Percentiles rank a stretch among this genome's conserved stretches.
phyloP scores from a whole-genome alignment of 2,329 filamentous ascomycete genomes.

The Periconia sp. region DNA sequence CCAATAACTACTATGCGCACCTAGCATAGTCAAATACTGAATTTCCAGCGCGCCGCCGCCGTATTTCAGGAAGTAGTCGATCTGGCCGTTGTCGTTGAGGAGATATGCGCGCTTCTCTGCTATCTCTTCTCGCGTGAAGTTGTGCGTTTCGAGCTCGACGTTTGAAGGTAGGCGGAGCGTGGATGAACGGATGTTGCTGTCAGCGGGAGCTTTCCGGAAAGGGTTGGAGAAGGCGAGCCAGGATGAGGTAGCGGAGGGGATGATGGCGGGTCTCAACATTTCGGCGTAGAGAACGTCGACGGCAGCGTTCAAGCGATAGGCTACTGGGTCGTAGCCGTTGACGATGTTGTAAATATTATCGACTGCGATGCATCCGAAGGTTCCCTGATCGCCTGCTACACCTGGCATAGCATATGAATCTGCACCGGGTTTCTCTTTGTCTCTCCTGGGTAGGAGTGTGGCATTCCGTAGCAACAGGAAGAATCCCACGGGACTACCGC shows the following conservation, averaged over 20 bases:
- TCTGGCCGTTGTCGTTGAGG: constrained; percentile 94
- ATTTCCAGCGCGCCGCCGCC: constrained; percentile 89
- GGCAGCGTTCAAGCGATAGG: constrained; percentile 89
- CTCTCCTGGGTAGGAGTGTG: constrained; percentile 75
- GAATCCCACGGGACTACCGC: constrained; percentile 89
- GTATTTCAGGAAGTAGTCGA: constrained; percentile 86
- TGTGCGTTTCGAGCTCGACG: constrained; percentile 93
- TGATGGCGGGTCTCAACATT: constrained; percentile 75
- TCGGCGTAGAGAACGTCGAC: constrained; percentile 82
- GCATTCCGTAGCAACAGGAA: constrained; percentile 84
- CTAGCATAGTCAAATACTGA: constrained; percentile 96
- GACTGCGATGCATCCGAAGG: constrained; percentile 88
- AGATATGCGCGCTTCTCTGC: constrained; percentile 87
- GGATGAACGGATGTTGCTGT: constrained; percentile 36
- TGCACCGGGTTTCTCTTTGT: constrained; percentile 75
- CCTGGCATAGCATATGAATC: constrained; percentile 60
- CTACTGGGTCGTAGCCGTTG: constrained; percentile 78
- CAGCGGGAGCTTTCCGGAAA: constrained; percentile 41
- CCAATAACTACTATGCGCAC: constrained; percentile 96
- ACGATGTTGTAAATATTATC: constrained; percentile 98
- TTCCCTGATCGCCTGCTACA: constrained; percentile 78
- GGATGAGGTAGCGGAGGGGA: constrained; percentile 72
- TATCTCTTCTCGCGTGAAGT: constrained; percentile 90
- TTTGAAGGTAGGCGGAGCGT: constrained; percentile 52
- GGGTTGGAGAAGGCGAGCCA: constrained; percentile 51